Conservation (phyloP, 257 asterid species). For the Jasminum sambac region DNA sequence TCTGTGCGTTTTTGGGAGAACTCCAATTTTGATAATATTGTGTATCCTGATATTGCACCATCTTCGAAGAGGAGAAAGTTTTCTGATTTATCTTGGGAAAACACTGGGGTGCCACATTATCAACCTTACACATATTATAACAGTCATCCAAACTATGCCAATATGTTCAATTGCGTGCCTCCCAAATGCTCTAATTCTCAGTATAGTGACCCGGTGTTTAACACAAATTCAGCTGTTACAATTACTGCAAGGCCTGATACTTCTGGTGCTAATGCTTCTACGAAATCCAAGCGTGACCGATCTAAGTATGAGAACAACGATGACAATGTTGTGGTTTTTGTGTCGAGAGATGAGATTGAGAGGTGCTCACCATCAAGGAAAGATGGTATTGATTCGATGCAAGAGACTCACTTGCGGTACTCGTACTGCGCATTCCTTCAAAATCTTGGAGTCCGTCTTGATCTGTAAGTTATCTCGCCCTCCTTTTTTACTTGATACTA, state of each 20-base stretch:
- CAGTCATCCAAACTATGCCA: constrained; percentile 29
- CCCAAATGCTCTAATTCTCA: constrained; percentile 31
- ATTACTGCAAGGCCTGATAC: constrained; percentile 35
- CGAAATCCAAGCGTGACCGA: constrained; percentile 62
- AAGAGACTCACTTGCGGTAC: constrained; percentile 82
- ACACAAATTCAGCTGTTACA: constrained; percentile 32
- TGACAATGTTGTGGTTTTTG: constrained; percentile 50
- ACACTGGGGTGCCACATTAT: constrained; percentile 45
- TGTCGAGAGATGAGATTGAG: constrained; percentile 93
- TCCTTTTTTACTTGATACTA: not conserved
- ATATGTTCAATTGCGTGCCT: constrained; percentile 32
- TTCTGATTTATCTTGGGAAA: constrained; percentile 50
- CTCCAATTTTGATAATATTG: constrained; percentile 31
- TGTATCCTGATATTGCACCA: constrained; percentile 46
- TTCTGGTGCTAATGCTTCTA: constrained; percentile 33
- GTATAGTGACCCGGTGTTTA: constrained; percentile 25
- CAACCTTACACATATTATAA: constrained; percentile 26
- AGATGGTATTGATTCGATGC: constrained; percentile 83
- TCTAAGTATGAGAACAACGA: constrained; percentile 59
- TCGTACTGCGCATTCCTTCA: constrained; percentile 92
- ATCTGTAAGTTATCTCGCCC: constrained; percentile 57
- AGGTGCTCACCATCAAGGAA: constrained; percentile 87
- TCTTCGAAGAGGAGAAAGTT: constrained; percentile 72
- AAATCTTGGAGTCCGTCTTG: constrained; percentile 81
- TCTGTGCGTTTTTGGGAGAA: constrained; percentile 38